Evolutionary conservation across 352 stramenopile species (phyloP), one percentile per base, ranked within the genome.

Genomic region (Globisporangium ultimum): DNA sequence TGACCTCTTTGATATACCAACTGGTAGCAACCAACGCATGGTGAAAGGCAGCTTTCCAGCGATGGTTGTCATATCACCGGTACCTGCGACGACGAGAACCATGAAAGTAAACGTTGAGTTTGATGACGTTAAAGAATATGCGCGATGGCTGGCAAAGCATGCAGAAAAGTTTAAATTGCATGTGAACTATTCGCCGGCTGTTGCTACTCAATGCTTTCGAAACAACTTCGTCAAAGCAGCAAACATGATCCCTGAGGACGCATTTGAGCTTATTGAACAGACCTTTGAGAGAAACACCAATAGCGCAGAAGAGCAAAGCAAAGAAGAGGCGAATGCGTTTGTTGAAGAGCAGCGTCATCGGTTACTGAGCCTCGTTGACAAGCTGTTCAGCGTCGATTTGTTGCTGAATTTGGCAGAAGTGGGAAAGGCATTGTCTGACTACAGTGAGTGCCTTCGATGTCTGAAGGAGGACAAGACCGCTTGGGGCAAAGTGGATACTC

Each of bases 31-130:
- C 71, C 50, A 20, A 69, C 71, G 65, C 13, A 38, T 83, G 15
- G 50, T 80, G 11, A 83, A 80, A 50, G 74, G 74, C 11, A 70
- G 53, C 48, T 83, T 71, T 34, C 71, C 74, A 28, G 71, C 68
- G 0, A 48, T 72, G 49, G 48, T 51, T 2, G 38, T 71, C 10
- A 36, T 72, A 2, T 66, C 71, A 42, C 61, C 67, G 34, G 69
- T 60, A n/a, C 61, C 69, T 43, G 66, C 61, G 11, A 69, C 42
- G 28, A 80, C 63, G 48, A 43, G 43, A 12, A 73, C 15, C 0
- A 18, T 62, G 1, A 21, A 11, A 2, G 14, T 0, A 8, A 45
- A 13, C 1, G 7, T 53, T 1, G 59, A 21, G 1, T 78, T 83
- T 53, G 40, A 65, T 14, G 58, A 10, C 13, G 5, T 50, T 0